Evolutionary conservation across 352 stramenopile species (phyloP), one percentile per base, ranked within the genome.

Genomic region (Globisporangium mamillatum): DNA sequence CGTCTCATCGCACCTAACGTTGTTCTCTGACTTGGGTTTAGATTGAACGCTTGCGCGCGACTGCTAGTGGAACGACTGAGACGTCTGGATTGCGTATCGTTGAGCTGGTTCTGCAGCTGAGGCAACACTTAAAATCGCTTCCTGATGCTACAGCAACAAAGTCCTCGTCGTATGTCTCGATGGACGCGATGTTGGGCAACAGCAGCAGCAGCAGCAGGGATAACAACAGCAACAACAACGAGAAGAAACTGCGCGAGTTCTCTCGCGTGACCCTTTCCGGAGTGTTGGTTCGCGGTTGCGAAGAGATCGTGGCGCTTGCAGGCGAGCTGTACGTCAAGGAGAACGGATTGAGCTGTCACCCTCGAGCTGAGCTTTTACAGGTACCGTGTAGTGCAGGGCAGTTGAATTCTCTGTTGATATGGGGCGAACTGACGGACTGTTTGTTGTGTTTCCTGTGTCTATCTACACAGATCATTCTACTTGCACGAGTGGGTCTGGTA

Each of bases 171-270:
- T 67, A 83, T 53, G 76, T 81, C 8, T 80, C 76, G 7, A 83
- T 83, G 72, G 64, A 79, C 24, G 76, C 74, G 1, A 83, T 83
- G 76, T 72, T 83, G 27, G 77, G 72, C 34, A 81, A 70, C 7
- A 76, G 24, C 14, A 22, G 10, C 18, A 22, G 10, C 18, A 73
- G 12, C 27, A 68, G 71, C 38, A 63, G 48, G 2, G 10, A 5
- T 0, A 36, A 25, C 5, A 36, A 12, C 52, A 57, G 8, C 16
- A 25, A 59, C 53, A 59, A 67, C 38, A 67, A 73, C 50, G 65
- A 29, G 16, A 65, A 25, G 12, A 61, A 52, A 2, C 32, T 25
- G 7, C 20, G 58, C 3, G 55, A 77, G 60, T 83, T 78, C 65
- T 64, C 67, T 18, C 68, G 70, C 62, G 60, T 81, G 18, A 32